Base-by-base conservation (phyloP, 345 rosid species). In the Camelina sativa region DNA sequence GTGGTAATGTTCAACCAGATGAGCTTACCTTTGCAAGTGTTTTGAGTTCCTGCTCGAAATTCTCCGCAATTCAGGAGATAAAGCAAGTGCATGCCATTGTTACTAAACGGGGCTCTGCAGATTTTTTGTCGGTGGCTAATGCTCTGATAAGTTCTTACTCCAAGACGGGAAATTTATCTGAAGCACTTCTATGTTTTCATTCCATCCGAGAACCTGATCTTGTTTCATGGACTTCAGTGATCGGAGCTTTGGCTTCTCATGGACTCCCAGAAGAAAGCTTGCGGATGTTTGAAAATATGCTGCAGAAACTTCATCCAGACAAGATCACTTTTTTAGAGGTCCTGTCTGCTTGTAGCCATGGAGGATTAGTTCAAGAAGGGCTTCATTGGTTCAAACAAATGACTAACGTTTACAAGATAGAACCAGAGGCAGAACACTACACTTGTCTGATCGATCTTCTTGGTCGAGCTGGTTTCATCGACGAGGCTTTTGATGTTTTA, bases 341-440 rank as follows among this genome's bases (percentile, higher is more conserved):
- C 64, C 73, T 88, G 57, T 86, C 96, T 75, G 86, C 90, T 41
- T 90, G 95, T 75, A 81, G 82, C 80, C 91, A 89, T 62, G 86
- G 87, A 4, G 93, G 95, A 16, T 68, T 86, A 66, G 82, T 92
- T 40, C 76, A 65, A 62, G 87, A 85, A 65, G 96, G 95, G 75
- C 62, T 89, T 58, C 73, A 55, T 73, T 90, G 72, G 82, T 87
- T 90, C 52, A 83, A 76, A 67, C 72, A 67, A 67, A 90, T 92
- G 96, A 78, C 51, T 34, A 69, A 43, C 8, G 64, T 54, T 28
- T 90, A 83, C 76, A 81, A 28, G 46, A 76, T 88, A 58, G 9
- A 53, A 52, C 90, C 90, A 7, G 86, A 84, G 64, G 68, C 78
- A 67, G 89, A 84, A 78, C 97, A 90, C 76, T 88, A 83, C 46